phyloP scores from a whole-genome alignment of 129 eudicot genomes.

The Sambucus nigra region DNA sequence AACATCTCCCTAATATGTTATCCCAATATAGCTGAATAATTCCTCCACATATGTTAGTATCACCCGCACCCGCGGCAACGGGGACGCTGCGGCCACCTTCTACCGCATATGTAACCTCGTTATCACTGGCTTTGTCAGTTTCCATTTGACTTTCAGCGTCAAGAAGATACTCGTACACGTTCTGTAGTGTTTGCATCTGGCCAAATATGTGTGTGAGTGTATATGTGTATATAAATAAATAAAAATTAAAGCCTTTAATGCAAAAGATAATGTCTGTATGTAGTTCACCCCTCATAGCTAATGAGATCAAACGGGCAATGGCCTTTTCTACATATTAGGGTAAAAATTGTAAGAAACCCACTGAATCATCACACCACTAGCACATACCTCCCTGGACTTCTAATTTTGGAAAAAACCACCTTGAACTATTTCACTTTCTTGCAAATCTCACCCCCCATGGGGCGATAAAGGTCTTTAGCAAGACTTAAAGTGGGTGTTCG shows the following conservation, averaged over 20 bases:
- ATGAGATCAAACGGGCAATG: neutral
- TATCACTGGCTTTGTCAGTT: conserved; percentile 34
- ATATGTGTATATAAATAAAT: neutral
- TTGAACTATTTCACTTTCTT: too few relatives aligned
- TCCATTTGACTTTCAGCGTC: conserved; percentile 85
- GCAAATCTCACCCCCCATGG: too few relatives aligned
- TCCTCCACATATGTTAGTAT: conserved; percentile 93
- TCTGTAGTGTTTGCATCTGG: conserved; percentile 92
- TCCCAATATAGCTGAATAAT: conserved; percentile 90
- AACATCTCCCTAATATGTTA: conserved; percentile 69
- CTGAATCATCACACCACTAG: too few relatives aligned
- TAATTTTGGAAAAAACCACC: too few relatives aligned
- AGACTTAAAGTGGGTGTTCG: too few relatives aligned
- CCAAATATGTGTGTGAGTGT: conserved; percentile 3
- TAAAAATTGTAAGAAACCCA: neutral
- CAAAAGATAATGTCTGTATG: neutral
- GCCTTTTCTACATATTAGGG: conserved; percentile 1
- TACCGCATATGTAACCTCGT: conserved; percentile 26
- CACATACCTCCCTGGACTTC: too few relatives aligned
- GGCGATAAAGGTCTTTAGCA: too few relatives aligned
- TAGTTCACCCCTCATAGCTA: neutral
- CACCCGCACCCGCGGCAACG: conserved; percentile 99
- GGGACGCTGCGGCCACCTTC: conserved; percentile 61
- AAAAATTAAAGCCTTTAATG: neutral
- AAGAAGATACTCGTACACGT: conserved; percentile 79